A percentile compares a stretch with the other conserved stretches of the same genome.
Evolutionary conservation across 768 basidiomycete genomes (phyloP).

Genomic region (Russula foetens): DNA sequence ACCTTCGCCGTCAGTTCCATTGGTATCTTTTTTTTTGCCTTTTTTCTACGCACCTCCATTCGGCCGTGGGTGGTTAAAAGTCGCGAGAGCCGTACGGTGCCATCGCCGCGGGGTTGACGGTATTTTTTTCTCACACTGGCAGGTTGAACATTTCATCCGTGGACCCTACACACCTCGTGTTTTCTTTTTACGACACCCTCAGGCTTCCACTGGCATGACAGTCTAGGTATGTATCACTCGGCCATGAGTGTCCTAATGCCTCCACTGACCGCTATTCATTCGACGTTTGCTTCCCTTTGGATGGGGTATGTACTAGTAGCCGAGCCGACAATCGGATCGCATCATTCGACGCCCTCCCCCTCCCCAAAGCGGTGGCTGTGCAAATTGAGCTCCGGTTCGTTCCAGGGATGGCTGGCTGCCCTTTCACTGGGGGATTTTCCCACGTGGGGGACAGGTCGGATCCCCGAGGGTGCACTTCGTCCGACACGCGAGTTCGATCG

Average conservation of each 20-base stretch:
- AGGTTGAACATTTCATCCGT: background rate
- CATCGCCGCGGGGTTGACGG: slow-evolving; percentile 4
- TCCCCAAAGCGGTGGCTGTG: background rate
- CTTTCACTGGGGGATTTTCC: background rate
- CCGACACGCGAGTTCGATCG: slow-evolving; percentile 9
- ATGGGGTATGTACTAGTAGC: background rate
- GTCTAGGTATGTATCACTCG: no score
- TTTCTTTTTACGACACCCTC: slow-evolving; percentile 1
- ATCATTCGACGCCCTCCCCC: background rate
- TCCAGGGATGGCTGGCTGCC: background rate
- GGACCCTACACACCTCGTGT: background rate
- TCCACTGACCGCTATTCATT: background rate
- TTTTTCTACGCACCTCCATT: background rate
- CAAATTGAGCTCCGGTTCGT: background rate
- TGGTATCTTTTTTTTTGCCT: no score
- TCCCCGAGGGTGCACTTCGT: slow-evolving; percentile 17
- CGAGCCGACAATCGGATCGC: background rate
- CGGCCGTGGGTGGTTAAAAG: background rate
- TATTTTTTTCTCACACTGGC: background rate
- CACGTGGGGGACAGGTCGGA: slow-evolving; percentile 14
- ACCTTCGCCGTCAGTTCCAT: no score
- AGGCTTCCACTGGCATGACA: background rate
- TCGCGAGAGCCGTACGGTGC: background rate
- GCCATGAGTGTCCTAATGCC: background rate
- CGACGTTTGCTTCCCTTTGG: background rate